Evolutionary conservation across 1,284 basidiomycete genomes (phyloP), one percentile per base, ranked within the genome.

Genomic region (Rhizoctonia solani): DNA sequence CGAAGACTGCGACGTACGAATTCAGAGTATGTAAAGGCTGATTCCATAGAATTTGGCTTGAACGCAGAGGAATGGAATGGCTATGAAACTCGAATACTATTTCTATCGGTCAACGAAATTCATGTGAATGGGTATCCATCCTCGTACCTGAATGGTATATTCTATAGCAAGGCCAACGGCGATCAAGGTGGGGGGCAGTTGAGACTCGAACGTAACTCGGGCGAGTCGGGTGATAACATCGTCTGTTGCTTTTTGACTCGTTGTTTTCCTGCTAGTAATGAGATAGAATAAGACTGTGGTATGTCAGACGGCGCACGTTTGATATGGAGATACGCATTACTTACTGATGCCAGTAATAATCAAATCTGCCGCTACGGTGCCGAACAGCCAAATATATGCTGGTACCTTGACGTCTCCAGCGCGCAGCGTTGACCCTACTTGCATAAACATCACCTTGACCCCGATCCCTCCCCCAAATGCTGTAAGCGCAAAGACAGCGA

Each of bases 21-120:
- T 63, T 63, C 19, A 63, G 39, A 9, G 58, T 63, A 34, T 63
- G 58, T 34, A 63, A 19, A 63, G 47, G 23, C 58, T 63, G 13
- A 63, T 63, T 27, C 58, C 58, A 23, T 63, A 63, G 46, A 63
- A 63, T 27, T 63, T 63, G 46, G 58, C 58, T n/a, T 63, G 58
- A 6, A 63, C 58, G 32, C 39, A 14, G 6, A 42, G 5, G n/a
- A 44, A 29, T 16, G 30, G 25, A 44, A 44, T 27, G 30, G 25
- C 58, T 19, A 63, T 39, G 21, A 63, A 63, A 49, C 58, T 63
- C 4, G 30, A 30, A n/a, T 63, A 63, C 47, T 63, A 16, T 39
- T 8, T 39, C 16, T 16, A 39, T 8, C n/a, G 16, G 37, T 39
- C 8, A 16, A 8, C 37, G 16, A 39, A 16, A 8, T 39, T 8